Evolutionary conservation across 257 asterid genomes (phyloP).

Genomic region (Nicotiana otophora): DNA sequence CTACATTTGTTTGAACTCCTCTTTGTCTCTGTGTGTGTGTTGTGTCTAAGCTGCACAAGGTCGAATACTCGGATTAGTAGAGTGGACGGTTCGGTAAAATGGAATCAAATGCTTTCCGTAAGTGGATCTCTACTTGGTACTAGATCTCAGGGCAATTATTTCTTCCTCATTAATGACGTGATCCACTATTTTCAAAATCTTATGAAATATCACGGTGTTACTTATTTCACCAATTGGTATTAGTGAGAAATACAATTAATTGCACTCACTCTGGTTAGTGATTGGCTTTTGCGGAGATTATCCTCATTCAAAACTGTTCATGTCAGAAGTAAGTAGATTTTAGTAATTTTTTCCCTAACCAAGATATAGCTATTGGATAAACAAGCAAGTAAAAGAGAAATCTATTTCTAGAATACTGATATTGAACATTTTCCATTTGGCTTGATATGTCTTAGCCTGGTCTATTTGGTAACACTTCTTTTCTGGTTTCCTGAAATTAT

Average conservation of each 20-base stretch:
- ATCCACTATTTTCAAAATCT: background rate
- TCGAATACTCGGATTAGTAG: background rate
- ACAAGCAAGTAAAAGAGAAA: no score
- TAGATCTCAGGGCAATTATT: background rate
- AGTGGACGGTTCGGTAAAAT: background rate
- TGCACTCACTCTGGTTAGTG: no score
- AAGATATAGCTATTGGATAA: no score
- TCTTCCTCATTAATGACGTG: background rate
- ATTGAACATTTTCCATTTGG: background rate
- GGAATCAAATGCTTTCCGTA: background rate
- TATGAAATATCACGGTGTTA: no score
- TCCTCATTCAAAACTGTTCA: no score
- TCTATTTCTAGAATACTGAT: background rate
- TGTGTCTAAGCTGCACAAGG: background rate
- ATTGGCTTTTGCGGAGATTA: no score
- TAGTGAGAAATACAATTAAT: no score
- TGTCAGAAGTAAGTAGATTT: no score
- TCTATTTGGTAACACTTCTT: background rate
- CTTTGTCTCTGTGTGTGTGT: background rate
- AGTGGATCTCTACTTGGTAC: background rate
- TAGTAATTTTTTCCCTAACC: no score
- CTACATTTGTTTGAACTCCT: background rate
- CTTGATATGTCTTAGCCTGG: constrained; percentile 4
- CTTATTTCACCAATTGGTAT: no score
- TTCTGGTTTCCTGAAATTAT: background rate